phyloP scores from a whole-genome alignment of 306 rosid species.

The Psophocarpus tetragonolobus region DNA sequence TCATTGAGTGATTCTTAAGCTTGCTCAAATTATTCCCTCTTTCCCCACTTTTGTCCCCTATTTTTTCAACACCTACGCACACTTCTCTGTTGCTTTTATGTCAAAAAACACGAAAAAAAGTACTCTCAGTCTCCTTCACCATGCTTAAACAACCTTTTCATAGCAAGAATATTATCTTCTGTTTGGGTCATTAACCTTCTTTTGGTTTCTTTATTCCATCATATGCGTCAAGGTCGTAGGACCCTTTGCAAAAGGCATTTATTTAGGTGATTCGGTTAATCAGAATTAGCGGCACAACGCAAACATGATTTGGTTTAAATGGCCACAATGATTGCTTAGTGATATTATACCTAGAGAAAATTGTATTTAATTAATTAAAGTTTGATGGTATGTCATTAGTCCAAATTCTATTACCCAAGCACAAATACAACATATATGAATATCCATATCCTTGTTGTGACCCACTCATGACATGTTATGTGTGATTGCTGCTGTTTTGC shows the following conservation, averaged over 20 bases:
- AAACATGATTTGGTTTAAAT: slow-evolving; percentile 22
- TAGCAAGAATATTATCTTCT: background rate
- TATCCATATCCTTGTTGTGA: slow-evolving; percentile 9
- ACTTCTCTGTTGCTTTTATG: background rate
- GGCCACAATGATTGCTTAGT: slow-evolving; percentile 30
- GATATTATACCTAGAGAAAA: slow-evolving; percentile 28
- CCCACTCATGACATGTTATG: background rate
- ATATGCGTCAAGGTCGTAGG: slow-evolving; percentile 27
- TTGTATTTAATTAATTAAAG: background rate
- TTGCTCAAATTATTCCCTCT: slow-evolving; percentile 35
- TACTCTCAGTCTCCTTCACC: background rate
- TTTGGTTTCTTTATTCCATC: slow-evolving; percentile 31
- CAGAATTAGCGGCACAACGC: background rate
- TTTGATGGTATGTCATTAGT: slow-evolving; percentile 7
- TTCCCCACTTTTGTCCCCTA: slow-evolving; percentile 35
- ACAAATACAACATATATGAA: background rate
- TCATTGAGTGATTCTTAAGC: slow-evolving; percentile 38
- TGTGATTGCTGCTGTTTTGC: background rate
- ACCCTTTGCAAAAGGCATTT: slow-evolving; percentile 16
- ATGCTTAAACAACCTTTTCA: slow-evolving; percentile 27
- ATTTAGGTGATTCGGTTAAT: slow-evolving; percentile 29
- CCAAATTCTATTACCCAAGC: slow-evolving; percentile 10
- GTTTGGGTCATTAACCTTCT: slow-evolving; percentile 26
- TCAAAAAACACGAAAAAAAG: background rate
- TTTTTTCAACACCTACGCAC: slow-evolving; percentile 23